phyloP scores from a whole-genome alignment of 306 rosid species.

The Vigna reflexopilosa region DNA sequence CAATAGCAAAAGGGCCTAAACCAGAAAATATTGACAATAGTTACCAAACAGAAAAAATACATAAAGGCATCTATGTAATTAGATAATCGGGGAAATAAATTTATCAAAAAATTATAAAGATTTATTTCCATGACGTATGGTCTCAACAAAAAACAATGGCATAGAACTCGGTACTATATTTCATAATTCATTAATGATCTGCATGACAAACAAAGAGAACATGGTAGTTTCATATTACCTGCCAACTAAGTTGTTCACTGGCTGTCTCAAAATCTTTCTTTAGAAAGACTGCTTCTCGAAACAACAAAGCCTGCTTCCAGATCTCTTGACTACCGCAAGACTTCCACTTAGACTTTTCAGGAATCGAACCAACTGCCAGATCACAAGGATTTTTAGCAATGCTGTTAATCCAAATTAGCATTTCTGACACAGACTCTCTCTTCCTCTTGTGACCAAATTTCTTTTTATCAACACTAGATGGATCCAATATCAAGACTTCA shows the following conservation, averaged over 20 bases:
- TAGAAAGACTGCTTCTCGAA: slow-evolving; percentile 65
- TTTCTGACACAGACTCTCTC: slow-evolving; percentile 55
- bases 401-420: slow-evolving; percentile 66
- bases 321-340: slow-evolving; percentile 53
- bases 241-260: slow-evolving; percentile 59
- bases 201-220: slow-evolving; percentile 17
- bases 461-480: slow-evolving; percentile 41
- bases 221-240: slow-evolving; percentile 55
- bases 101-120: neutral
- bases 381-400: slow-evolving; percentile 75
- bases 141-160: slow-evolving; percentile 23
- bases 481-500: slow-evolving; percentile 51
- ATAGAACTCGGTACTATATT: neutral
- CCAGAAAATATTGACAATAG: slow-evolving; percentile 3
- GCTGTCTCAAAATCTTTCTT: slow-evolving; percentile 53
- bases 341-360: slow-evolving; percentile 78
- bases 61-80: neutral
- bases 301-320: slow-evolving; percentile 81
- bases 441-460: slow-evolving; percentile 53
- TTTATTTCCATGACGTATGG: neutral
- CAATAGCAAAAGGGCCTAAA: neutral
- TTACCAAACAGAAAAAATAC: neutral
- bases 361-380: slow-evolving; percentile 64
- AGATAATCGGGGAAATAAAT: slow-evolving; percentile 14
- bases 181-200: neutral